These are phyloP conservation scores for Sugiyamaella marilandica DNA, from an alignment of 805 yeast genomes.

Conservation along the genomic window DNA sequence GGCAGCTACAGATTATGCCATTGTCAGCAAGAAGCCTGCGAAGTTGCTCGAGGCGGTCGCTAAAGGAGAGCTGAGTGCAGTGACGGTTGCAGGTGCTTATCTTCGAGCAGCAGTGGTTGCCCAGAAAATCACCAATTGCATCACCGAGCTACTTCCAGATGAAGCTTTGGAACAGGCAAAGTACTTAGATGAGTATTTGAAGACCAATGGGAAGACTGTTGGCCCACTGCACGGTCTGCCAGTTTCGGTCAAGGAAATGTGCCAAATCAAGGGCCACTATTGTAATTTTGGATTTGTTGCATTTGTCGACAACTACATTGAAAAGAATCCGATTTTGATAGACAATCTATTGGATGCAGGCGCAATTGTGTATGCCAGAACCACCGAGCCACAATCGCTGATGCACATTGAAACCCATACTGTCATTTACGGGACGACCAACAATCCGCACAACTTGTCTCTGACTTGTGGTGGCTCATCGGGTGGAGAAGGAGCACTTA, in stretches of 20 bases:
- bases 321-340: constrained; percentile 3
- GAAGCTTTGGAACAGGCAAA: constrained; percentile 13
- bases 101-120: constrained; percentile 54
- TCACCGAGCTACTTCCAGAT: constrained; percentile 33
- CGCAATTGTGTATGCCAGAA: constrained; percentile 51
- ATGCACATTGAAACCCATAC: constrained; percentile 30
- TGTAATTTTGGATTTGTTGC: constrained; percentile 46
- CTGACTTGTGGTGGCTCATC: constrained; percentile 47
- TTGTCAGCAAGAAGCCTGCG: constrained; percentile 26
- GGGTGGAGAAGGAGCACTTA: constrained; percentile 49
- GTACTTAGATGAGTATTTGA: constrained; percentile 46
- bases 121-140: constrained; percentile 53
- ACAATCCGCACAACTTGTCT: constrained; percentile 3
- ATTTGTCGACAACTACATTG: constrained; percentile 7
- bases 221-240: constrained; percentile 65
- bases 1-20: constrained; percentile 13
- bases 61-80: constrained; percentile 39
- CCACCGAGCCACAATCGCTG: constrained; percentile 52
- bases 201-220: constrained; percentile 40
- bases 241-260: constrained; percentile 57
- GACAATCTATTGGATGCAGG: constrained; percentile 45
- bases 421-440: constrained; percentile 4
- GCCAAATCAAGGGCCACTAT: constrained; percentile 45
- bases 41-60: constrained; percentile 39
- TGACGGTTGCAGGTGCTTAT: constrained; percentile 47